Evolutionary conservation across 164 flowering plant species (phyloP), one percentile per base, ranked within the genome.

Genomic region (Magnolia kwangsiensis): DNA sequence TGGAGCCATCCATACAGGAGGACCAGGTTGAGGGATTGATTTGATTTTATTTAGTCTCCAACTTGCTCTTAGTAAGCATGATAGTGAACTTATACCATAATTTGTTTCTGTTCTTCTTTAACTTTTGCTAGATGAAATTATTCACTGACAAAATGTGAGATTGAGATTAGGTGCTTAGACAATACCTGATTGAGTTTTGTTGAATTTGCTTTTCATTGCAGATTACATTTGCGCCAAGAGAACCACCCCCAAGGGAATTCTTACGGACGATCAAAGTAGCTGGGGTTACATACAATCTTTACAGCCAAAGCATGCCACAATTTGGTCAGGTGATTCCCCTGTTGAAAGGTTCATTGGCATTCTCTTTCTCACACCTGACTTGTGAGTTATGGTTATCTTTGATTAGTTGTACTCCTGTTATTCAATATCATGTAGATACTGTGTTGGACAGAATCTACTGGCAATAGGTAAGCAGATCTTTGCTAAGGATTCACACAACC

Each of bases 261-360:
- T 83, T 81, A 14, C 85, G 81, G 65, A 74, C 37, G 65, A 69
- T 88, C 45, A 85, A 80, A 74, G 64, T 85, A 45, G 83, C 81
- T 59, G 89, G 89, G 74, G 82, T 81, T 74, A 78, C 82, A 20
- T 85, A 88, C 79, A 79, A 80, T 74, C 85, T 88, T 68, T 83
- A 83, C 67, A 72, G 85, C 29, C 84, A 51, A 74, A 79, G 87
- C 80, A 78, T 80, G 66, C 78, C 74, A 67, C 82, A 76, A 29
- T 76, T 83, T 71, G 88, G 91, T 69, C 91, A 87, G 91, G 91
- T 88, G 77, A 75, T 74, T 71, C 72, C 70, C 67, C 67, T 74
- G 49, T 61, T 59, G 21, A 58, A 8, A 0, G 24, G 21, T 64
- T 64, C 67, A 7, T 64, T 64, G 74, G 59, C 69, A 49, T 50